Base-by-base conservation (phyloP, 1,139 yeast species). In the Nakaseomyces sp. region DNA sequence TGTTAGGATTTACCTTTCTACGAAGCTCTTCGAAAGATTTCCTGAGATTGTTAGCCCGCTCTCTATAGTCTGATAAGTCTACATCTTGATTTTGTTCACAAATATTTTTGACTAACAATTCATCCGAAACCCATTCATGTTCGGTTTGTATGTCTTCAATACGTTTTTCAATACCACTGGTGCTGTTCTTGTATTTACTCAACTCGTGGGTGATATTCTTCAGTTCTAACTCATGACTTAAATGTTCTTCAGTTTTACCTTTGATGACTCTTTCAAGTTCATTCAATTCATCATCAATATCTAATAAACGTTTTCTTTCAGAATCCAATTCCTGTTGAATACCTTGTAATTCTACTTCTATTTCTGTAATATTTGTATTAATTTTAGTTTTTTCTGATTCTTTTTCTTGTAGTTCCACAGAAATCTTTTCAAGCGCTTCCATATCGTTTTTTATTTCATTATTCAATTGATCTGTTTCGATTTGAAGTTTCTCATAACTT, bases 1-100 rank as follows among this genome's bases (percentile, higher is more conserved):
- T 91, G 57, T 88, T 84, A 10, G 85, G 75, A 57, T 89, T 89
- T 25, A 91, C 95, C 53, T 81, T 84, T 48, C 89, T 73, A 66
- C 77, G 82, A 84, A 89, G 79, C n/a, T 77, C 77, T 48, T 77
- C 75, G 56, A 79, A 79, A 48, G 79, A 74, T 25, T 77, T 86
- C 37, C 74, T 70, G 50, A 87, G 71, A 35, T 74, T 72, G 10
- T 65, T 68, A 41, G 80, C 73, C 50, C 81, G 77, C 19, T 72
- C 74, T 47, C 78, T 75, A 52, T 79, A 74, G 49, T 81, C 81
- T 5, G 73, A 75, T 26, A 86, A 63, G 55, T 86, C 76, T 43
- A 81, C 75, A 48, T 77, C 75, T 0, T 81, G 78, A 56, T 79
- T 74, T 50, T 79, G 80, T 48, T 71, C 71, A 17, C 81, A 59